Evolutionary conservation across 1,284 basidiomycete genomes (phyloP).

Genomic region (Ustilago esculenta): DNA sequence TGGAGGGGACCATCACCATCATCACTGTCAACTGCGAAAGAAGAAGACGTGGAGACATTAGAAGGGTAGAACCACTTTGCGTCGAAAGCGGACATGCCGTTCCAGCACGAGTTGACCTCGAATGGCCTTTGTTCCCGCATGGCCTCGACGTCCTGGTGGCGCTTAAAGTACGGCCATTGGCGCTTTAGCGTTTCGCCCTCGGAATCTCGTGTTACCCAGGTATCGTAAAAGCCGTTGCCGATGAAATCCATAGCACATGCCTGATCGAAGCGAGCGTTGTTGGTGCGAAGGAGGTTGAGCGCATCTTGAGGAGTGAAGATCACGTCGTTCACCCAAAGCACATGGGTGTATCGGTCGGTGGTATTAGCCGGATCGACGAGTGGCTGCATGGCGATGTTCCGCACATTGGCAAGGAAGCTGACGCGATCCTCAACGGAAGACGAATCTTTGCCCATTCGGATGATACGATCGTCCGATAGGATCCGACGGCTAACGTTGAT

Average conservation of each 20-base stretch:
- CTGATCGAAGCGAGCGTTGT: slow-evolving; percentile 71
- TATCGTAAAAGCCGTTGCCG: slow-evolving; percentile 71
- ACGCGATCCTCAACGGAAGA: slow-evolving; percentile 38
- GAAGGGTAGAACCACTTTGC: slow-evolving; percentile 69
- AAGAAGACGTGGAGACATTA: background rate
- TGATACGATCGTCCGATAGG: slow-evolving; percentile 40
- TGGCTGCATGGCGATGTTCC: slow-evolving; percentile 56
- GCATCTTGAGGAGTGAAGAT: slow-evolving; percentile 35
- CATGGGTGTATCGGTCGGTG: slow-evolving; percentile 31
- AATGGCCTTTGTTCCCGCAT: slow-evolving; percentile 68
- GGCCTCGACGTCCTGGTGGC: slow-evolving; percentile 66
- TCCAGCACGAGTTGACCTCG: slow-evolving; percentile 74
- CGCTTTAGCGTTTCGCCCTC: slow-evolving; percentile 68
- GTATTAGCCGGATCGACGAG: slow-evolving; percentile 6
- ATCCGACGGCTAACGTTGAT: slow-evolving; percentile 47
- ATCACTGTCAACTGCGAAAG: background rate
- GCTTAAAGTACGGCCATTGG: slow-evolving; percentile 72
- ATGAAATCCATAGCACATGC: slow-evolving; percentile 73
- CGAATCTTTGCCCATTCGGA: slow-evolving; percentile 25
- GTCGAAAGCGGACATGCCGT: slow-evolving; percentile 72
- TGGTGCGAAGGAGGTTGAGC: slow-evolving; percentile 71
- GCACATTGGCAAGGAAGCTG: slow-evolving; percentile 44
- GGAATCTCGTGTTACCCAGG: slow-evolving; percentile 57
- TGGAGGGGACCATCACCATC: slow-evolving; percentile 60
- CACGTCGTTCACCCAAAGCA: slow-evolving; percentile 60